phyloP scores from a whole-genome alignment of 768 basidiomycete species.

The Pleurotus pulmonarius region DNA sequence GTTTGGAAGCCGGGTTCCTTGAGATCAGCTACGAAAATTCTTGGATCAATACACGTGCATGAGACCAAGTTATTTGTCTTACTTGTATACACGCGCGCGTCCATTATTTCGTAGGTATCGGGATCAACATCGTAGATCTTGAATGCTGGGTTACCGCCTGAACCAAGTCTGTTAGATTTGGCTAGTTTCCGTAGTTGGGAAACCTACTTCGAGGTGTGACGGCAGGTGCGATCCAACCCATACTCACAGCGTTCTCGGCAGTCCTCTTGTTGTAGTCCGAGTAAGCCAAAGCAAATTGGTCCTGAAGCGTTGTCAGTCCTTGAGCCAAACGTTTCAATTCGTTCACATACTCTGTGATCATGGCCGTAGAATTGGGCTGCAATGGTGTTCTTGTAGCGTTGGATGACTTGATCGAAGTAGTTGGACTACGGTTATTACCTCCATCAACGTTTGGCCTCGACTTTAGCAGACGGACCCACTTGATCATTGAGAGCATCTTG shows the following conservation, averaged over 20 bases:
- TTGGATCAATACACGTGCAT: neutral
- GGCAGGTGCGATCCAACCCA: conserved; percentile 51
- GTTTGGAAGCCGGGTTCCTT: conserved; percentile 40
- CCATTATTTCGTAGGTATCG: conserved; percentile 64
- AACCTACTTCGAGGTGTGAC: conserved; percentile 52
- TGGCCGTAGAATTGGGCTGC: conserved; percentile 64
- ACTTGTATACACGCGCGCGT: conserved; percentile 49
- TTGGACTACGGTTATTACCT: conserved; percentile 38
- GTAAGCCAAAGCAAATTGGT: conserved; percentile 60
- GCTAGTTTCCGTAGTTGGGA: neutral
- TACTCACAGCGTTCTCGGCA: conserved; percentile 40
- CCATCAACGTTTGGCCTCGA: too few relatives aligned
- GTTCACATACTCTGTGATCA: conserved; percentile 37
- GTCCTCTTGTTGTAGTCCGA: conserved; percentile 45
- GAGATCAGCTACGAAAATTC: conserved; percentile 30
- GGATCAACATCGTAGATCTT: conserved; percentile 64
- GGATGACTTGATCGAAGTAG: conserved; percentile 59
- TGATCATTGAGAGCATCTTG: conserved; percentile 48
- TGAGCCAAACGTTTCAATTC: neutral
- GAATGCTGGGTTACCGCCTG: conserved; percentile 54
- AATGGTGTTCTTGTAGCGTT: conserved; percentile 56
- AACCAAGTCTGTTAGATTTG: neutral
- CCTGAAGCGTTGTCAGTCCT: conserved; percentile 24
- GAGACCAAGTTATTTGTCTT: conserved; percentile 12
- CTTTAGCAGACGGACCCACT: conserved; percentile 20